phyloP scores from a whole-genome alignment of 495 filamentous ascomycete species.

The Hypoxylon rickii region DNA sequence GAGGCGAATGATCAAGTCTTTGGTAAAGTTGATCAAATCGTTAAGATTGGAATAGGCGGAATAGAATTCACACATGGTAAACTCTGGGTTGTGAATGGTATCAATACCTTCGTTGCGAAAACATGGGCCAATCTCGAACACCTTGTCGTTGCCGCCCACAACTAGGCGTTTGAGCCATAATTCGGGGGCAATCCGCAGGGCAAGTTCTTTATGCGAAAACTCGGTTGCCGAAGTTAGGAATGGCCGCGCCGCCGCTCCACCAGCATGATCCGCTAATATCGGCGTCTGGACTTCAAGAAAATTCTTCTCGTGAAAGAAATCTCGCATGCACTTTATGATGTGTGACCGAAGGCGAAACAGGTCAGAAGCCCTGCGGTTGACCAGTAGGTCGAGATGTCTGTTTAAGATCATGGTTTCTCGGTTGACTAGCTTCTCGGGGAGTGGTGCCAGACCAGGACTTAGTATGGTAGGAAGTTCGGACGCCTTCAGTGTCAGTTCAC shows the following conservation, averaged over 20 bases:
- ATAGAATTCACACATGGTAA: constrained; percentile 97
- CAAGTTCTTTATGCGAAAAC: constrained; percentile 67
- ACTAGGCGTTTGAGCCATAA: constrained; percentile 93
- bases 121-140: constrained; percentile 92
- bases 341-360: constrained; percentile 72
- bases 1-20: constrained; percentile 65
- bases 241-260: constrained; percentile 83
- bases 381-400: constrained; percentile 82
- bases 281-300: constrained; percentile 92
- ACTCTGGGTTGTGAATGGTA: constrained; percentile 93
- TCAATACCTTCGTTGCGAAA: constrained; percentile 97
- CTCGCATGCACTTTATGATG: constrained; percentile 73
- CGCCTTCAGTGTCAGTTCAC: constrained; percentile 77
- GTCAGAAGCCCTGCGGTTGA: constrained; percentile 67
- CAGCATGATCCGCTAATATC: constrained; percentile 73
- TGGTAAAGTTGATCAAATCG: constrained; percentile 75
- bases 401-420: constrained; percentile 66
- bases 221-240: constrained; percentile 78
- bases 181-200: constrained; percentile 88
- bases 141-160: constrained; percentile 82
- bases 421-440: constrained; percentile 68
- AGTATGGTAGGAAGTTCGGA: constrained; percentile 70
- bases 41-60: constrained; percentile 78
- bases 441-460: constrained; percentile 73
- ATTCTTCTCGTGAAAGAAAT: constrained; percentile 68